Evolutionary conservation across 225 moss, liverwort and hornwort species (phyloP), one percentile per base, ranked within the genome.

Genomic region (Anthoceros angustus): DNA sequence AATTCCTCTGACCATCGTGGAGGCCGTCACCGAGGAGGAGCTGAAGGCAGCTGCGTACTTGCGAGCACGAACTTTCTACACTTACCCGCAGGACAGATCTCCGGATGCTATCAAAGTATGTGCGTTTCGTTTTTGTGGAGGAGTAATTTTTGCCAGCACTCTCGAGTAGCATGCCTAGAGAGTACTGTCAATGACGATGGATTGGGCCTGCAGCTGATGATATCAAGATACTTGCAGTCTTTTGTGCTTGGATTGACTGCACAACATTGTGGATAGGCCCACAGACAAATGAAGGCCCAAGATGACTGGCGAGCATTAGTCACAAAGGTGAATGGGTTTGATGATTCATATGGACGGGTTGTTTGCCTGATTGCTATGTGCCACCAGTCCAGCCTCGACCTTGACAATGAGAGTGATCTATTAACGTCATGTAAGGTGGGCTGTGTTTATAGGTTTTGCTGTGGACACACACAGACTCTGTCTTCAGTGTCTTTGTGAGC

Each of bases 1-100:
- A 4, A 55, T 15, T 55, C 23, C 16, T 55, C 55, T 55, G n/a
- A 55, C 55, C 5, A 8, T 55, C 23, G 8, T 20, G 23, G 55
- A 55, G 55, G 55, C 55, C 18, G 55, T 23, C 7, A 18, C 55
- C 8, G 55, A 55, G 7, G 55, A 55, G 55, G 55, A 55, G 55
- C 55, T 55, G 1, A 55, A 75, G 65, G 77, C 78, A 7, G 81
- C 81, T 23, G 81, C 84, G 0, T 84, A 84, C 65, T 72, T 84
- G 79, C 81, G 84, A 48, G 84, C 81, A 32, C 69, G 81, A 15
- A 79, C 76, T 20, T 84, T 84, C 69, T 74, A 81, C 68, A 68
- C 79, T 21, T 70, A 79, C 21, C 79, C 81, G 12, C 73, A 81
- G 69, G 81, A 81, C 9, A 78, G 84, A 68, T 74, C 73, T 16